Base-by-base conservation (phyloP, 2,329 filamentous ascomycete species). In the Nigrospora sphaerica region DNA sequence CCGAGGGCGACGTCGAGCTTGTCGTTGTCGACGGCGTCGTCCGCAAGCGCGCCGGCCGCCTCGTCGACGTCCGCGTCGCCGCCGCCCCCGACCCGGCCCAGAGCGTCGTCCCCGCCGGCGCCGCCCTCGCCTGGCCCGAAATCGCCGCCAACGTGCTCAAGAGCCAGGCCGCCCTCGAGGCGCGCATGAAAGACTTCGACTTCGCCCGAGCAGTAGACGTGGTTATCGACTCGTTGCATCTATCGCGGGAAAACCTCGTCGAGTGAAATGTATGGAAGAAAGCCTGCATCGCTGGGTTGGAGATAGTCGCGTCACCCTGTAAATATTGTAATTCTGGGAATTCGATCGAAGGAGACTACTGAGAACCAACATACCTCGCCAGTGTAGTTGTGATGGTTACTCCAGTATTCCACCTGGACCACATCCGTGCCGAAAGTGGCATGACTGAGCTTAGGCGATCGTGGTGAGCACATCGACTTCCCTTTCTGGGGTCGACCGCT, bases 11-110 rank as follows among this genome's bases (percentile, higher is more conserved):
- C 37, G 48, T 53, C 43, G 45, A 49, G 41, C 46, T 45, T 23
- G 51, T 53, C n/a, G 39, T 51, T 11, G 41, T 53, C n/a, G 51
- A 51, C 16, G 51, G 51, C 32, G 39, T 47, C 23, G 40, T 51
- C 23, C 34, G 47, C 37, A 53, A 51, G 45, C 36, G 41, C 28
- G 46, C 23, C n/a, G 44, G 46, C n/a, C 44, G 37, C 45, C 43
- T 52, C 13, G 35, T 48, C 13, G 47, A 49, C 19, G 39, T 47
- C 19, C n/a, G 23, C 11, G 45, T 49, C 9, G 39, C 18, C 28
- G 6, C 47, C 12, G 50, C 45, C 12, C 45, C 46, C 6, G 37
- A 43, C 12, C n/a, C n/a, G 42, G 34, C 28, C 6, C 44, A 38
- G 16, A 19, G 32, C 12, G 32, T 18, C 16, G 35, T 42, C 12